These are phyloP conservation scores for Echinosophora koreensis DNA, from an alignment of 306 rosid genomes.

Conservation along the genomic window DNA sequence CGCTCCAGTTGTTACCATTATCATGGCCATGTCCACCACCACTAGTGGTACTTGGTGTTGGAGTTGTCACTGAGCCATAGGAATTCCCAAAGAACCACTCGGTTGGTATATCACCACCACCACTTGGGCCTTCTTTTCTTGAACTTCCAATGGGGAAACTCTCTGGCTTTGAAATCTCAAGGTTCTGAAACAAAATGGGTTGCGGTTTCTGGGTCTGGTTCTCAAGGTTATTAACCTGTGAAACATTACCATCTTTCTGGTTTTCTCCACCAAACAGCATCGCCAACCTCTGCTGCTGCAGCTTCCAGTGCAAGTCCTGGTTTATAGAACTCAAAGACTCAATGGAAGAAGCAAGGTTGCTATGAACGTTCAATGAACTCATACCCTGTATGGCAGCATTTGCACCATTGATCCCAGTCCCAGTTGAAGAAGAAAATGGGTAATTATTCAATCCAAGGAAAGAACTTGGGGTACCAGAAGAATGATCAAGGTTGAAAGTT, in stretches of 20 bases:
- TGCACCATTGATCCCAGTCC: conserved; percentile 35
- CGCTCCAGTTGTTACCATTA: conserved; percentile 61
- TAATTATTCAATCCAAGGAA: conserved; percentile 57
- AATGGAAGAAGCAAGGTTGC: conserved; percentile 71
- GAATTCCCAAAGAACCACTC: conserved; percentile 94
- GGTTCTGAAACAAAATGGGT: conserved; percentile 72
- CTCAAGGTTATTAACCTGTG: conserved; percentile 37
- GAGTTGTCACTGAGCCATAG: conserved; percentile 57
- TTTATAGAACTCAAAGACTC: conserved; percentile 90
- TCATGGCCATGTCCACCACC: conserved; percentile 56
- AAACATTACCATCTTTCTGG: conserved; percentile 42
- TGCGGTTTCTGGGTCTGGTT: conserved; percentile 59
- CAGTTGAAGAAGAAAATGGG: conserved; percentile 50
- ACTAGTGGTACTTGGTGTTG: conserved; percentile 58
- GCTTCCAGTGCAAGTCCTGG: conserved; percentile 96
- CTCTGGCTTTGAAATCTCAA: conserved; percentile 56
- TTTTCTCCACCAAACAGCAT: conserved; percentile 63
- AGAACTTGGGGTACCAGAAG: conserved; percentile 49
- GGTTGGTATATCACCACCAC: conserved; percentile 50
- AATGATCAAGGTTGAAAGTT: conserved; percentile 59
- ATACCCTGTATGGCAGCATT: conserved; percentile 56
- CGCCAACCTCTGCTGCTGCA: conserved; percentile 89
- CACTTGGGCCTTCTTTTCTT: conserved; percentile 51
- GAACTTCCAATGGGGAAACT: conserved; percentile 40
- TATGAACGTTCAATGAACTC: conserved; percentile 61